phyloP scores from a whole-genome alignment of 768 basidiomycete species.

The Rhodotorula paludigena region DNA sequence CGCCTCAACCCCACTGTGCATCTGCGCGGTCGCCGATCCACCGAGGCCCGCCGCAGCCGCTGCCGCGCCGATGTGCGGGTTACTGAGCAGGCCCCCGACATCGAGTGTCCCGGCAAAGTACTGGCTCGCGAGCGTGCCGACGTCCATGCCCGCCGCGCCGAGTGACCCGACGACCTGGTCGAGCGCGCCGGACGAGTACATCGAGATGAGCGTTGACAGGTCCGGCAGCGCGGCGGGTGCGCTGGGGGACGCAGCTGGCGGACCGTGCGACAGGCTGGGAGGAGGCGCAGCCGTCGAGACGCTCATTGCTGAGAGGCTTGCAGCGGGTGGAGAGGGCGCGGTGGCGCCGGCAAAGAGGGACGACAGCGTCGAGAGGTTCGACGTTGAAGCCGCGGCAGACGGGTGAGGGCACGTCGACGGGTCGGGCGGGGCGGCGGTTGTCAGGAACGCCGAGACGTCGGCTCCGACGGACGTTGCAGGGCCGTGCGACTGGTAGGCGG shows the following conservation, averaged over 20 bases:
- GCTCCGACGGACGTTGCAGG: neutral
- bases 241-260: neutral
- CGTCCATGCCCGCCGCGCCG: slow-evolving; percentile 1
- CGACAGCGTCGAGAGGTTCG: neutral
- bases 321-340: neutral
- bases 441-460: too few species aligned
- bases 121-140: slow-evolving; percentile 15
- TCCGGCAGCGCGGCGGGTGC: neutral
- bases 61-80: neutral
- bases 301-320: neutral
- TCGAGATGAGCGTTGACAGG: slow-evolving; percentile 9
- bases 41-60: neutral
- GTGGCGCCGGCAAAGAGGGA: slow-evolving; percentile 2
- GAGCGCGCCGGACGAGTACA: slow-evolving; percentile 9
- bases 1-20: too few species aligned
- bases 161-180: neutral
- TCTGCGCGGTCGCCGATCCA: neutral
- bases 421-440: too few species aligned
- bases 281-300: too few species aligned
- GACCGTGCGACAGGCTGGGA: slow-evolving; percentile 1
- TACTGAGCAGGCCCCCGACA: too few species aligned
- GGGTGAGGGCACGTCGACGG: too few species aligned
- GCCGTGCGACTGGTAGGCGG: neutral
- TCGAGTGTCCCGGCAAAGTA: slow-evolving; percentile 27
- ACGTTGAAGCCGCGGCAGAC: neutral